Percentiles rank a stretch among this genome's conserved stretches.
Evolutionary conservation across 169 alveolate species (phyloP).

Genomic region (Babesia gibsoni): DNA sequence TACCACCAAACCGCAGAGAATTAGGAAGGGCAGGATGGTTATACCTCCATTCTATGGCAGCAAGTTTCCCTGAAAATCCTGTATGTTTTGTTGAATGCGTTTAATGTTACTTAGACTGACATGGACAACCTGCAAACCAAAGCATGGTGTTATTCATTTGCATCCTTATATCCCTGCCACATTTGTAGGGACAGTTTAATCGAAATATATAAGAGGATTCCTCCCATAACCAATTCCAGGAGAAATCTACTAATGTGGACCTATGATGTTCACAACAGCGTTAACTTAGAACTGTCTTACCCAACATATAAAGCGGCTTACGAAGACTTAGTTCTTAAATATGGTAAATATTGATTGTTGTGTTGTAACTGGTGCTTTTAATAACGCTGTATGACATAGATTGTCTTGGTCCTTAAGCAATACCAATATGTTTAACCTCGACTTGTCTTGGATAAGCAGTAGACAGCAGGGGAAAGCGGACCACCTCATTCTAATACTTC

Average conservation of each 20-base stretch:
- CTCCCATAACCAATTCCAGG: constrained; percentile 62
- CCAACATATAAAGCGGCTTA: constrained; percentile 6
- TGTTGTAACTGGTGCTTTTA: too few species aligned
- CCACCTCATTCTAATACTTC: too few species aligned
- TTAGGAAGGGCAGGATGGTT: constrained; percentile 84
- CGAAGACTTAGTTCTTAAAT: constrained; percentile 50
- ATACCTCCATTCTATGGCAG: constrained; percentile 77
- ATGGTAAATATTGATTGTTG: too few species aligned
- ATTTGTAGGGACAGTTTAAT: constrained; percentile 74
- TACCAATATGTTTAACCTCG: too few species aligned
- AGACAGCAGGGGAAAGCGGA: too few species aligned
- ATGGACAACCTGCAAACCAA: constrained; percentile 51
- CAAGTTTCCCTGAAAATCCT: constrained; percentile 76
- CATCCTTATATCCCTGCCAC: constrained; percentile 78
- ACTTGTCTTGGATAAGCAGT: too few species aligned
- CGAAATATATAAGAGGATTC: constrained; percentile 56
- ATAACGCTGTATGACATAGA: too few species aligned
- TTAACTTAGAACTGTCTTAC: constrained; percentile 70
- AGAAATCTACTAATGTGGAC: constrained; percentile 69
- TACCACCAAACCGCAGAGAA: constrained; percentile 79
- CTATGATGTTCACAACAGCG: constrained; percentile 73
- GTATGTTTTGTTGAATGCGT: constrained; percentile 26
- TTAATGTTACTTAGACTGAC: constrained; percentile 19
- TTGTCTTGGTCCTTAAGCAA: too few species aligned
- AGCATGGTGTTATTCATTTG: constrained; percentile 72